Evolutionary conservation across 1,139 yeast genomes (phyloP).

Genomic region (Chernovozyma sophiae-reginae): DNA sequence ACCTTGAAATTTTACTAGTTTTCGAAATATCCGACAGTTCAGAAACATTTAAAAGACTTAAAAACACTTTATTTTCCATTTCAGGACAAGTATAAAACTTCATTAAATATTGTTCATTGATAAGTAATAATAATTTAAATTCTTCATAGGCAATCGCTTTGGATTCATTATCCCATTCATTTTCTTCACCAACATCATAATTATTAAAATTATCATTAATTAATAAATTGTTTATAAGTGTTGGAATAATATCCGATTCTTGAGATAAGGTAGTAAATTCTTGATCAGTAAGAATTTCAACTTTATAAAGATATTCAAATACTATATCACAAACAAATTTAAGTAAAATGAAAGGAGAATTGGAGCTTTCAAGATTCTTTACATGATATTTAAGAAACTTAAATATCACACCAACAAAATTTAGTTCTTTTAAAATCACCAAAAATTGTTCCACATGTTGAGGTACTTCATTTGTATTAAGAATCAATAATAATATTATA

Average conservation of each 20-base stretch:
- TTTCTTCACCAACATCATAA: conserved; percentile 31
- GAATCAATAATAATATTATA: conserved; percentile 29
- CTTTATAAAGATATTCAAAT: conserved; percentile 40
- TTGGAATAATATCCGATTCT: conserved; percentile 25
- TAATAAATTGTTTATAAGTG: conserved; percentile 50
- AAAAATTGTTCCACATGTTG: conserved; percentile 23
- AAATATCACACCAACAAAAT: conserved; percentile 44
- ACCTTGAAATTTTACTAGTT: conserved; percentile 27
- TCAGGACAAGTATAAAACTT: conserved; percentile 33
- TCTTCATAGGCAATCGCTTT: conserved; percentile 63
- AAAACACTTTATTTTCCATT: conserved; percentile 46
- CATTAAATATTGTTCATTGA: conserved; percentile 86
- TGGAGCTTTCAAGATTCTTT: conserved; percentile 12
- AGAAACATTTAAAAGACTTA: conserved; percentile 29
- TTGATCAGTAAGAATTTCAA: conserved; percentile 29
- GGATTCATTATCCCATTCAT: conserved; percentile 53
- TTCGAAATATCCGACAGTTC: conserved; percentile 11
- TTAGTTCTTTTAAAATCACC: conserved; percentile 33
- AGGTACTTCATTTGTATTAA: conserved; percentile 21
- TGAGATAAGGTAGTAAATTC: conserved; percentile 31
- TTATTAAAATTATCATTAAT: conserved; percentile 43
- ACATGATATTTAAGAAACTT: conserved; percentile 31
- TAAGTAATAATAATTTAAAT: conserved; percentile 66
- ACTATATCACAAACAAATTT: conserved; percentile 41
- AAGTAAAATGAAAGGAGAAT: conserved; percentile 30